Percentiles rank a stretch among this genome's conserved stretches.
phyloP scores from a whole-genome alignment of 306 rosid genomes.

The Cucurbita argyrosperma region DNA sequence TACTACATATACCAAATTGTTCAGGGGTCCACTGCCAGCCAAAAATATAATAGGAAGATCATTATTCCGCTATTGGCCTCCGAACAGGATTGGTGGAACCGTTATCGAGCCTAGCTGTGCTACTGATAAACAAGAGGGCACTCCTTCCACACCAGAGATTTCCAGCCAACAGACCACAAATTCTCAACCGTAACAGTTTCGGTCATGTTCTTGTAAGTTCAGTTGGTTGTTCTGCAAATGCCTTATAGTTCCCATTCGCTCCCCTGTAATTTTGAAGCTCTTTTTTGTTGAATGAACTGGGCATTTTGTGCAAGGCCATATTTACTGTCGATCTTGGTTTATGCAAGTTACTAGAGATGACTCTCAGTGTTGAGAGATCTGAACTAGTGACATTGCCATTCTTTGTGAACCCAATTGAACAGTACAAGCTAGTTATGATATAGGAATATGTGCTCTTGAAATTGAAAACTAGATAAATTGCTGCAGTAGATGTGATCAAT shows the following conservation, averaged over 20 bases:
- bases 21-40: constrained; percentile 94
- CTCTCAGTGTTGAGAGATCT: neutral
- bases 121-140: constrained; percentile 37
- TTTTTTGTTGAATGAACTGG: neutral
- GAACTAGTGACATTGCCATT: neutral
- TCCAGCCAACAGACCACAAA: neutral
- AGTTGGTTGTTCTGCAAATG: neutral
- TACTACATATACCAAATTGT: constrained; percentile 5
- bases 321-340: neutral
- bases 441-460: neutral
- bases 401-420: neutral
- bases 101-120: constrained; percentile 48
- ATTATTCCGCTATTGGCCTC: constrained; percentile 89
- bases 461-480: neutral
- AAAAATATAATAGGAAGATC: constrained; percentile 91
- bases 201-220: neutral
- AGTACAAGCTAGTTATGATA: neutral
- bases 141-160: constrained; percentile 4
- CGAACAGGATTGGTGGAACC: constrained; percentile 59
- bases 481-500: neutral
- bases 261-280: neutral
- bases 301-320: neutral
- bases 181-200: neutral
- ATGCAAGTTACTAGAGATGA: neutral
- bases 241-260: neutral